Evolutionary conservation across 192 early-diverging fungal genomes (phyloP), one percentile per base, ranked within the genome.

Genomic region (Backusella liffmaniae): DNA sequence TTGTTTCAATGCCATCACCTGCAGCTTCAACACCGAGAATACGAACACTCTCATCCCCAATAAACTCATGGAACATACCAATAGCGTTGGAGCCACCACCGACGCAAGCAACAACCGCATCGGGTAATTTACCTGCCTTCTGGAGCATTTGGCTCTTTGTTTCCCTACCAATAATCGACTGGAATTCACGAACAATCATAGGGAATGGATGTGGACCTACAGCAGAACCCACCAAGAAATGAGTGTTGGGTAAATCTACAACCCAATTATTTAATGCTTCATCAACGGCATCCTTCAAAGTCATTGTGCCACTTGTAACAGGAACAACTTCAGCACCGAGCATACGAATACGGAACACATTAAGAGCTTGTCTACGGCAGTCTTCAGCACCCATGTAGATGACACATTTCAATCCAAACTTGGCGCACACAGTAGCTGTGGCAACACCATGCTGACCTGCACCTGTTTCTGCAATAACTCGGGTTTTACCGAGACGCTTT

Each of bases 251-350:
- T 53, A 97, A 94, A 83, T 98, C 98, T 67, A 96, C 94, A 67
- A 98, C 96, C 96, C 96, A 97, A 84, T 99, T 96, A 75, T 97
- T 89, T 94, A 98, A 93, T 34, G 98, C 98, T 82, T 97, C 98
- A 82, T 99, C 98, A 79, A 98, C 92, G 44, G 98, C 98, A 86
- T 99, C 98, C 85, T 99, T 99, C 71, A 98, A 90, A 7, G 97
- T 98, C 75, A 82, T 79, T 49, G 90, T 89, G 30, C 95, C 95
- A 37, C 88, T 88, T 23, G 79, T 80, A n/a, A 96, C 96, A 23
- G 96, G 88, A 32, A 99, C 87, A 36, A 99, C 97, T 32, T 90
- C 92, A 41, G 95, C 98, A 69, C 98, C 98, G 65, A 99, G 85
- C 80, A 98, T 88, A 66, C 90, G 88, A 80, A 99, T 99, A 66